phyloP scores from a whole-genome alignment of 495 filamentous ascomycete genomes.

The Neurospora sp. region DNA sequence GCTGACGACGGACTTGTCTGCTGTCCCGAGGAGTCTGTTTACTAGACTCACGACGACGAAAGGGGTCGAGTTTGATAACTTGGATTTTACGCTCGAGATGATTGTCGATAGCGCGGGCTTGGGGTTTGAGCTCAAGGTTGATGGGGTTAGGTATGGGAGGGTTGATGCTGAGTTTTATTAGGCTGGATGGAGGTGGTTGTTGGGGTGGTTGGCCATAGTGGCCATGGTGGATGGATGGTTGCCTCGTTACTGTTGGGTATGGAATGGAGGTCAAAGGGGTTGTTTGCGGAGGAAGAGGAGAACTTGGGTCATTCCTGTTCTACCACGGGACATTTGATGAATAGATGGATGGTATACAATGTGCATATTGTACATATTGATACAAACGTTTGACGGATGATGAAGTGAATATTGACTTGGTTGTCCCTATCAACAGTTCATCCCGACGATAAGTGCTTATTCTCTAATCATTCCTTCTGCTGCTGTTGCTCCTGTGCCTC shows the following conservation, averaged over 20 bases:
- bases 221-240: not conserved
- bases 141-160: conserved; percentile 59
- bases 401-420: not conserved
- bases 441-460: not conserved
- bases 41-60: conserved; percentile 59
- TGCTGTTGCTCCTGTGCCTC: not conserved
- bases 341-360: not conserved
- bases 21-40: conserved; percentile 56
- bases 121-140: conserved; percentile 63
- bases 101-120: conserved; percentile 61
- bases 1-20: conserved; percentile 62
- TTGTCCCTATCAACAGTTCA: not conserved
- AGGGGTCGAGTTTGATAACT: conserved; percentile 62
- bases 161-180: conserved; percentile 63
- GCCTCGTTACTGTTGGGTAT: not conserved
- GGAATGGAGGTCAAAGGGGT: not conserved
- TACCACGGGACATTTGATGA: not conserved
- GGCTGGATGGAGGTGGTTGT: not conserved
- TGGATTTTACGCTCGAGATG: conserved; percentile 70
- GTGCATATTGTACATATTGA: not conserved
- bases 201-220: not conserved
- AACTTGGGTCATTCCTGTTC: not conserved
- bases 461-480: not conserved
- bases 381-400: not conserved
- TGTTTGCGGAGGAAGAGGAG: not conserved